Conservation (phyloP, 192 early-diverging fungal species). For the Coemansia sp. region DNA sequence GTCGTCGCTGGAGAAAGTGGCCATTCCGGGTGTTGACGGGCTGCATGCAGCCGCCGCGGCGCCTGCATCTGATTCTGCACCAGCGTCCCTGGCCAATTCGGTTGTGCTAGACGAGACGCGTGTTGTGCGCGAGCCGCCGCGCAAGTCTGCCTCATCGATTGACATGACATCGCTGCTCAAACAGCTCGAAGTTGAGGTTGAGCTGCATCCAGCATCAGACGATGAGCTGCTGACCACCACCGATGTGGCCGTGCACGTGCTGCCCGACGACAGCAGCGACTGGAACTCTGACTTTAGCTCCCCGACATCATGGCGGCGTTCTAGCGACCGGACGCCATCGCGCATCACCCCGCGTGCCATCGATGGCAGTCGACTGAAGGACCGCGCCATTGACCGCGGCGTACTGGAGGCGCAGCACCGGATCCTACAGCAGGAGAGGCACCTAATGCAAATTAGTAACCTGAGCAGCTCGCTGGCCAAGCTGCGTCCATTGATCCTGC, state of each 20-base stretch:
- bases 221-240: slow-evolving; percentile 39
- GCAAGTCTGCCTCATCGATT: slow-evolving; percentile 36
- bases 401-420: slow-evolving; percentile 52
- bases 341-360: slow-evolving; percentile 22
- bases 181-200: slow-evolving; percentile 26
- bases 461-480: slow-evolving; percentile 36
- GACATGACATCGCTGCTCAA: slow-evolving; percentile 32
- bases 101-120: not conserved
- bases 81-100: slow-evolving; percentile 12
- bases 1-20: slow-evolving; percentile 23
- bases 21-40: slow-evolving; percentile 37
- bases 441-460: slow-evolving; percentile 48
- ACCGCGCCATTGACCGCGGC: slow-evolving; percentile 51
- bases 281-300: slow-evolving; percentile 58
- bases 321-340: slow-evolving; percentile 39
- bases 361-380: slow-evolving; percentile 42
- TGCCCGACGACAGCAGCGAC: slow-evolving; percentile 52
- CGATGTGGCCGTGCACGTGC: slow-evolving; percentile 36
- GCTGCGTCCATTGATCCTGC: slow-evolving; percentile 50
- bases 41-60: slow-evolving; percentile 32
- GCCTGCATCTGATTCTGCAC: slow-evolving; percentile 10
- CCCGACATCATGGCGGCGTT: slow-evolving; percentile 49
- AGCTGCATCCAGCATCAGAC: slow-evolving; percentile 34
- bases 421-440: slow-evolving; percentile 49
- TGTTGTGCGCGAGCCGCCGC: slow-evolving; percentile 11